phyloP scores from a whole-genome alignment of 257 asterid genomes.

The Solanum bulbocastanum region DNA sequence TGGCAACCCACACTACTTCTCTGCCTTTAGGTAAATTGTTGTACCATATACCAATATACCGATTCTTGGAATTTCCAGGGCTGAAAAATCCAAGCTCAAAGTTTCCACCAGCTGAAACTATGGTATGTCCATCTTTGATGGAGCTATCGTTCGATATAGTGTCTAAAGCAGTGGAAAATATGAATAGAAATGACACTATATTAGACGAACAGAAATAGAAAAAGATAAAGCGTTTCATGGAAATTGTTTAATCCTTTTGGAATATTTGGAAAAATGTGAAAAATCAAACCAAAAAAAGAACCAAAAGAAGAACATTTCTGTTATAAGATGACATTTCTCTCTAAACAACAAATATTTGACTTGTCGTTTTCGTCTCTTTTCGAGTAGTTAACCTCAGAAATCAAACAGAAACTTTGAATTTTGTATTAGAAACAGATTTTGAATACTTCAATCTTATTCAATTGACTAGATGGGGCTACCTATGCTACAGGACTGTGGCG shows the following conservation, averaged over 20 bases:
- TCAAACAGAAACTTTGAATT: not conserved
- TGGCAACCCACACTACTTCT: conserved; percentile 21
- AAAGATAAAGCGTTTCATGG: not conserved
- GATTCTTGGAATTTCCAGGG: conserved; percentile 1
- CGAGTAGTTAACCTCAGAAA: not conserved
- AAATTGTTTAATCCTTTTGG: not conserved
- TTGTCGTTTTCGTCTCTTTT: not conserved
- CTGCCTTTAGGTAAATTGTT: not conserved
- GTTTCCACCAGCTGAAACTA: not conserved
- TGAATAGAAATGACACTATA: not conserved
- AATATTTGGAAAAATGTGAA: not conserved
- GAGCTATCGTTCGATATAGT: not conserved
- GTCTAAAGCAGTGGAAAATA: not conserved
- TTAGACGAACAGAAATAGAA: not conserved
- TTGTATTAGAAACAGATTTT: not conserved
- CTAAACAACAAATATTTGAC: not conserved
- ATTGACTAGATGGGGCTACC: not conserved
- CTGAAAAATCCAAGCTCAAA: conserved; percentile 9
- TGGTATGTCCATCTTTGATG: not conserved
- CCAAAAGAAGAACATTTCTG: not conserved
- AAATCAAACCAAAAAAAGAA: not conserved
- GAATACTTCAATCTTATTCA: not conserved
- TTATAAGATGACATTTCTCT: not conserved
- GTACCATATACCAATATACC: conserved; percentile 5
- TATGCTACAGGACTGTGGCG: not conserved